phyloP scores from a whole-genome alignment of 768 basidiomycete species.

The Tulasnella sp. region DNA sequence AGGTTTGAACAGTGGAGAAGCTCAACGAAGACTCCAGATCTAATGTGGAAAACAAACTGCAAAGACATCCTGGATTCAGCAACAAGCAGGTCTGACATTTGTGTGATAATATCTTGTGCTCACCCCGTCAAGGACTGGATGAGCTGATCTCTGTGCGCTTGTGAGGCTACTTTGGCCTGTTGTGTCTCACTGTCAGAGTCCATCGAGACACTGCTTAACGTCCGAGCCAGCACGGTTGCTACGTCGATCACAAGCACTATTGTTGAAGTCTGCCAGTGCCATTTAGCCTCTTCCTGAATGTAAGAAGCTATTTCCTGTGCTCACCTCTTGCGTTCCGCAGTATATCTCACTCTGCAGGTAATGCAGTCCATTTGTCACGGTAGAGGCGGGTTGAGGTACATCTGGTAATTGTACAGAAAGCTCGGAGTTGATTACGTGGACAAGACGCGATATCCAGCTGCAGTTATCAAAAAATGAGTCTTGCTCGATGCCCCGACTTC shows the following conservation, averaged over 20 bases:
- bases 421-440: background rate
- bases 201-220: background rate
- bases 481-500: background rate
- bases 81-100: background rate
- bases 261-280: background rate
- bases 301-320: background rate
- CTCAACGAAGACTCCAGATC: background rate
- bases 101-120: background rate
- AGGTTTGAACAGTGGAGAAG: background rate
- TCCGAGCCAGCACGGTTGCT: background rate
- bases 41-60: background rate
- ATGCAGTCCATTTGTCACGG: background rate
- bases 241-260: background rate
- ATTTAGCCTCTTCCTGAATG: background rate
- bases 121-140: background rate
- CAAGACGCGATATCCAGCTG: background rate
- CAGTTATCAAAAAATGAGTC: background rate
- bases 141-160: background rate
- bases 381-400: background rate
- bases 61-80: background rate
- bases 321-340: background rate
- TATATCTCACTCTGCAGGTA: background rate
- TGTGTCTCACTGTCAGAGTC: background rate
- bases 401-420: background rate
- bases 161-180: background rate